Evolutionary conservation across 2,329 filamentous ascomycete species (phyloP).

Genomic region (Xylaria digitata): DNA sequence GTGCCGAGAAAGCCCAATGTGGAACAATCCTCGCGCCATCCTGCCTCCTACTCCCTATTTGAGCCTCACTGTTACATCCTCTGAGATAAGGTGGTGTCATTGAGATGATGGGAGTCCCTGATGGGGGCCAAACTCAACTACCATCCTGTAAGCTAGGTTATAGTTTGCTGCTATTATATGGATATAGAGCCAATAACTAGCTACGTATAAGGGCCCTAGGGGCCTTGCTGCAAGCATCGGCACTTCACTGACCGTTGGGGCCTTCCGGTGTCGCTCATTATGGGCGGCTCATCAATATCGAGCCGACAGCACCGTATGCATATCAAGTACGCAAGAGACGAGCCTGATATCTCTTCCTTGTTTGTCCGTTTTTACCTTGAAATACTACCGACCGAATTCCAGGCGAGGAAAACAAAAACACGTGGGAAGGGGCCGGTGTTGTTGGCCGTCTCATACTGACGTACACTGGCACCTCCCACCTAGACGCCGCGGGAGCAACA

Average conservation of each 20-base stretch:
- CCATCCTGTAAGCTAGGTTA: background rate
- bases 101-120: conserved; percentile 14
- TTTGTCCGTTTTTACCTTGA: background rate
- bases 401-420: background rate
- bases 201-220: background rate
- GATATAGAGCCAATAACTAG: background rate
- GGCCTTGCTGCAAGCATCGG: conserved; percentile 10
- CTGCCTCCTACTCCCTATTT: background rate
- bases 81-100: conserved; percentile 24
- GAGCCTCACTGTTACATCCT: conserved; percentile 33
- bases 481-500: background rate
- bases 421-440: conserved; percentile 2
- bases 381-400: background rate
- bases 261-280: background rate
- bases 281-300: background rate
- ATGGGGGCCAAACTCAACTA: background rate
- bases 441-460: conserved; percentile 3
- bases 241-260: conserved; percentile 9
- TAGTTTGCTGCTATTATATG: background rate
- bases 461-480: background rate
- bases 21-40: background rate
- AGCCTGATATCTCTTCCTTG: background rate
- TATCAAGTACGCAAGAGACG: background rate
- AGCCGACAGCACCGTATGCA: conserved; percentile 1
- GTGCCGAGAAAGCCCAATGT: conserved; percentile 7